Evolutionary conservation across 2,329 filamentous ascomycete species (phyloP), one percentile per base, ranked within the genome.

Genomic region (Aspergillus fijiensis): DNA sequence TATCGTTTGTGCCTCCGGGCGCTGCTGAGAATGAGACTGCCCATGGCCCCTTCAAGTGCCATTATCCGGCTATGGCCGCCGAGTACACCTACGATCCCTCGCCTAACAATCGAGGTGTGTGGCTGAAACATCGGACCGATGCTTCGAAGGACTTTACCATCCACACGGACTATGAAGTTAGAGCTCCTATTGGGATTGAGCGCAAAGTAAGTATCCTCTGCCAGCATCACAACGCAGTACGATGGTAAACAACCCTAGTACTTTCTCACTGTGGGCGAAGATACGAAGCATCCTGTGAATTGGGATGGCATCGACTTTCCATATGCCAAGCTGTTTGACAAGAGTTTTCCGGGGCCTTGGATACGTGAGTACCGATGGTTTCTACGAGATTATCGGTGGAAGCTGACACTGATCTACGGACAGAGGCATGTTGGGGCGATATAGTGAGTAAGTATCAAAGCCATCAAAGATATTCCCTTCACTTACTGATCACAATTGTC

Each of bases 371-470:
- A 1, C 16, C 11, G 4, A 19, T 11, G 19, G 4, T 11, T 1
- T 21, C 14, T 3, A 4, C 9, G 3, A 35, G 31, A 9, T 16
- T 5, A 49, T 0, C 3, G 50, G n/a, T 35, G 33, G 10, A 14
- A 10, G 33, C 21, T 21, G 2, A 39, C 39, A 25, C 49, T 42
- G 5, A 29, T 9, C 4, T 33, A 2, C 2, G 9, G 6, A 1
- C 4, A 60, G 58, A 60, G 53, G 53, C 58, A 10, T 60, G 58
- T 39, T 60, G 58, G 58, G 58, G 58, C 1, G 58, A 60, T 16
- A 5, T 16, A 25, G 9, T 60, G 10, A 60, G 58, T 60, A 49
- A 29, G 47, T 48, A 55, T 14, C 1, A 2, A 14, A 7, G 35
- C 2, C 35, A 12, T 12, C 39, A 16, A 1, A 14, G 4, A 16